Evolutionary conservation across 139 green algal genomes (phyloP).

Genomic region (Coelastrella sp.): DNA sequence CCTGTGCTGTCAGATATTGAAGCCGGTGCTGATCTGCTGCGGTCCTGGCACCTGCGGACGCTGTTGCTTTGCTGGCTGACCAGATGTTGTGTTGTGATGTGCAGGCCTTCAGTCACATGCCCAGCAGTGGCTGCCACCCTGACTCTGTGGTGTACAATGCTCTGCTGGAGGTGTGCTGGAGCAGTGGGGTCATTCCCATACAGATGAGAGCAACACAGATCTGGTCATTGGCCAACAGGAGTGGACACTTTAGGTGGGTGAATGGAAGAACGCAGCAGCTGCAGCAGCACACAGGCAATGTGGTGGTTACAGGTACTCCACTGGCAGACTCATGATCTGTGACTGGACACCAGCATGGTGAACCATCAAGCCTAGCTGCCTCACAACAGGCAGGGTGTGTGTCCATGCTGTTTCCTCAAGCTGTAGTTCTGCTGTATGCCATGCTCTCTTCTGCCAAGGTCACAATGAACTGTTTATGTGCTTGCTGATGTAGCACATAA

Average conservation of each 20-base stretch:
- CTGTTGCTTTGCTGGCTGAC: no score
- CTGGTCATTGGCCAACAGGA: conserved; percentile 70
- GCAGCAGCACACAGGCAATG: not conserved
- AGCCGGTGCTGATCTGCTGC: no score
- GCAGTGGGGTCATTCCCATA: conserved; percentile 63
- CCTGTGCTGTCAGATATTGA: no score
- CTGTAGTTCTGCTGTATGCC: not conserved
- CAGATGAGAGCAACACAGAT: conserved; percentile 69
- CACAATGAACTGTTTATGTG: no score
- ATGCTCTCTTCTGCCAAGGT: not conserved
- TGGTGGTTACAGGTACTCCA: no score
- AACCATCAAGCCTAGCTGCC: no score
- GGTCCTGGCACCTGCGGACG: no score
- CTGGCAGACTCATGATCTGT: no score
- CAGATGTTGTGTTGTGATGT: not conserved
- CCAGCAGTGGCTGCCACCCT: conserved; percentile 59
- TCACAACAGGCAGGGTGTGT: no score
- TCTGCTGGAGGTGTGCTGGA: conserved; percentile 72
- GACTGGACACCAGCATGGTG: no score
- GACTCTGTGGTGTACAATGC: conserved; percentile 72
- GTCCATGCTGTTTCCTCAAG: no score
- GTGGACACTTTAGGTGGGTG: conserved; percentile 64
- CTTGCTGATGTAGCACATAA: no score
- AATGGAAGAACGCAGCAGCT: not conserved
- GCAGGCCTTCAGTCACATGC: conserved; percentile 45